Percentiles rank a stretch among this genome's conserved stretches.
Evolutionary conservation across 169 alveolate genomes (phyloP).

Genomic region (Cryptosporidium ubiquitum): DNA sequence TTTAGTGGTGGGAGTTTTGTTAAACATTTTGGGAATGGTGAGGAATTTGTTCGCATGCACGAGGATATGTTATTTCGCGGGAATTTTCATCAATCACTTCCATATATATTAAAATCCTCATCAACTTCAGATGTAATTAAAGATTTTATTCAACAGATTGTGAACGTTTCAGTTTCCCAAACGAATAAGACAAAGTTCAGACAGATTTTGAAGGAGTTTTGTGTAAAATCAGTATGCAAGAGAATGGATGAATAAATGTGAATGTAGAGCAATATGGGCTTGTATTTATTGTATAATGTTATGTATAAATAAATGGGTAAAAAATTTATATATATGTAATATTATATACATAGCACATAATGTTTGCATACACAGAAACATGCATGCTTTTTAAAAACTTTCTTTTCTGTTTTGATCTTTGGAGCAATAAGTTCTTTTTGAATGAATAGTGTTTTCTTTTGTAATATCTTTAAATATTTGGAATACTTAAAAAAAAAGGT

Average conservation of each 20-base stretch:
- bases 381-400: not conserved
- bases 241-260: not conserved
- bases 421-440: not conserved
- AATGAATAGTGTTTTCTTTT: not conserved
- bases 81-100: not conserved
- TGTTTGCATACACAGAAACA: not conserved
- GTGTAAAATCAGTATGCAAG: constrained; percentile 37
- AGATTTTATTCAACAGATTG: constrained; percentile 40
- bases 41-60: not conserved
- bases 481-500: not conserved
- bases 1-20: not conserved
- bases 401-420: no score
- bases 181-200: constrained; percentile 61
- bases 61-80: not conserved
- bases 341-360: not conserved
- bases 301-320: no score
- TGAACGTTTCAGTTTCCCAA: constrained; percentile 38
- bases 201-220: constrained; percentile 58
- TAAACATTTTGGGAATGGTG: not conserved
- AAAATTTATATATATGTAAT: no score
- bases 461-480: not conserved
- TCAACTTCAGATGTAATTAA: constrained; percentile 20
- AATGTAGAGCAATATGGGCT: not conserved
- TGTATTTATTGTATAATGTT: not conserved
- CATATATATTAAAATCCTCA: not conserved